phyloP scores from a whole-genome alignment of 192 early-diverging fungal species.

The Linnemannia zychae region DNA sequence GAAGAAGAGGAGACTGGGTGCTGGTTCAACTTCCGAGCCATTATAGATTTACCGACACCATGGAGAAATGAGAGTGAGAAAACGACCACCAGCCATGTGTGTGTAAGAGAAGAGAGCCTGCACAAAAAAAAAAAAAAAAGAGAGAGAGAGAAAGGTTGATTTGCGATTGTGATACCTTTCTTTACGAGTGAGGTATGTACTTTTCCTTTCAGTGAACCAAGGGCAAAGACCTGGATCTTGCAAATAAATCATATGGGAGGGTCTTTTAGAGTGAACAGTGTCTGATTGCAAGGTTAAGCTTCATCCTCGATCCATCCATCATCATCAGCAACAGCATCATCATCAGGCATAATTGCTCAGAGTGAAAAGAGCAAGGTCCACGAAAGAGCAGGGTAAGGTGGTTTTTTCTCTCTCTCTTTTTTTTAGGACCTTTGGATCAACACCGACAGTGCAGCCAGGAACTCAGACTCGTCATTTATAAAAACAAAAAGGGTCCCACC shows the following conservation, averaged over 20 bases:
- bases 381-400: background rate
- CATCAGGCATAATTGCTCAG: background rate
- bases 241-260: background rate
- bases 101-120: background rate
- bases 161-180: background rate
- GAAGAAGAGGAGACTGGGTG: too few species aligned
- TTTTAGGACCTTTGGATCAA: background rate
- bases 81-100: background rate
- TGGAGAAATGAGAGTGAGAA: background rate
- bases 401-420: background rate
- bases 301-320: background rate
- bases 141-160: background rate
- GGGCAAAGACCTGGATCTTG: background rate
- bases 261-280: background rate
- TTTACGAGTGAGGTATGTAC: background rate
- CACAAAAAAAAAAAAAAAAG: background rate
- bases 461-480: too few species aligned
- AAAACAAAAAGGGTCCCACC: background rate
- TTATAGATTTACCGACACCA: background rate
- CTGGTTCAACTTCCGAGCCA: background rate
- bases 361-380: background rate
- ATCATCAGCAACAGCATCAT: background rate
- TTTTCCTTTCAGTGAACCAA: background rate
- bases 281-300: background rate
- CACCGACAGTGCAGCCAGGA: background rate